These are phyloP conservation scores for Zelopaecilomyces penicillatus DNA, from an alignment of 2,329 filamentous ascomycete genomes.

Conservation along the genomic window DNA sequence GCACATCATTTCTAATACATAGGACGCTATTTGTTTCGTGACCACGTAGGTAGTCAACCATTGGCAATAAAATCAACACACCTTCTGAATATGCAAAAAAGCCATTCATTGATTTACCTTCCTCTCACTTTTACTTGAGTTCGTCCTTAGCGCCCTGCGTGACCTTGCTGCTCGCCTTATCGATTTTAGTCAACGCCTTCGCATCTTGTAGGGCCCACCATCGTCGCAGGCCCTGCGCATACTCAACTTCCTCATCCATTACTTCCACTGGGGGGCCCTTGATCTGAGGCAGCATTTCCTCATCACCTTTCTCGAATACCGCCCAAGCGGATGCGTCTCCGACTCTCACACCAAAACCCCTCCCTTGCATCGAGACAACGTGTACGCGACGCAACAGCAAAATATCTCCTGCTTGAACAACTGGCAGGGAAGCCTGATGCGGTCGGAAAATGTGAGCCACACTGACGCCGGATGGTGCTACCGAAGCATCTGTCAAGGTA, in stretches of 20 bases:
- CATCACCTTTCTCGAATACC: constrained; percentile 43
- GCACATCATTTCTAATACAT: too few relatives aligned
- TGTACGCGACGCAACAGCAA: constrained; percentile 50
- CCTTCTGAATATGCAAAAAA: too few relatives aligned
- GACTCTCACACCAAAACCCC: constrained; percentile 48
- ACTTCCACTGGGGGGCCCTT: constrained; percentile 53
- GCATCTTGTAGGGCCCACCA: constrained; percentile 44
- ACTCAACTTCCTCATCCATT: constrained; percentile 38
- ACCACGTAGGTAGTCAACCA: too few relatives aligned
- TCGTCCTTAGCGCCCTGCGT: constrained; percentile 20
- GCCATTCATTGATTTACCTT: too few relatives aligned
- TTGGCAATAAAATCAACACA: too few relatives aligned
- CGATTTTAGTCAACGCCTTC: constrained; percentile 37
- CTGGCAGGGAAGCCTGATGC: constrained; percentile 48
- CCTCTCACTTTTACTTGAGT: not conserved
- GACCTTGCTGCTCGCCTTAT: constrained; percentile 34
- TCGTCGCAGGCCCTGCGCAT: constrained; percentile 38
- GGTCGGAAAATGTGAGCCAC: constrained; percentile 52
- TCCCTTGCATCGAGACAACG: constrained; percentile 43
- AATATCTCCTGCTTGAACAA: constrained; percentile 47
- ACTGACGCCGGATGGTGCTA: constrained; percentile 39
- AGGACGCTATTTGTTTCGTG: too few relatives aligned
- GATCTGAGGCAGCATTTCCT: constrained; percentile 40
- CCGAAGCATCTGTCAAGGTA: constrained; percentile 47
- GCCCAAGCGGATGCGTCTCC: constrained; percentile 53